Base-by-base conservation (phyloP, 2,329 filamentous ascomycete species). In the Cytospora mali region DNA sequence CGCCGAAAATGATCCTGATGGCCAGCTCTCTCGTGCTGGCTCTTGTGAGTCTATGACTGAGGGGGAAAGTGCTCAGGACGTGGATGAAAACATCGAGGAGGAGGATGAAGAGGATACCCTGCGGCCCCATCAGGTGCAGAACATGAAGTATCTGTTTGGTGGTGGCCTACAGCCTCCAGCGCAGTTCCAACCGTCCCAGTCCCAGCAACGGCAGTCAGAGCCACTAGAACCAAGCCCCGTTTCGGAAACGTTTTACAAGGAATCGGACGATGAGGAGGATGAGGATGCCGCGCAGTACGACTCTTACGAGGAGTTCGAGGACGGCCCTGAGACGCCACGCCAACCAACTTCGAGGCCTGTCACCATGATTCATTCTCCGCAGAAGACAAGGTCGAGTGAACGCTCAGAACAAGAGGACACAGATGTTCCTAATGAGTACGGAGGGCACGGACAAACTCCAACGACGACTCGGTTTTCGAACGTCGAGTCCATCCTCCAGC, bases 201-300 rank as follows among this genome's bases (percentile, higher is more conserved):
- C 58, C 6, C 50, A 54, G 11, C 35, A 54, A 0, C 57, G 57
- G 35, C 35, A 39, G 11, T 42, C 62, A 16, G n/a, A 42, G 13
- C 35, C 56, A 11, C 61, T 55, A 14, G 59, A 48, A 16, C 53
- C 63, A 3, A 65, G 63, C 35, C 61, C 63, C 6, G 57, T 63
- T 14, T 54, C 60, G 18, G 63, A 65, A 39, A 65, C 63, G 6
- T 65, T 65, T 29, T 63, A 63, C 49, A 60, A 62, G 49, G 61
- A 49, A 1, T 63, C 63, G 10, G 63, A 65, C 28, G 61, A 62
- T 11, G 61, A 63, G 25, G 63, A 61, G 5, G 52, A 61, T 29
- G 53, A 51, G 25, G 54, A 57, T 14, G 49, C 31, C n/a, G 59
- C 53, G 35, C 53, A 54, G 49, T 65, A 65, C 48, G 63, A 63